Evolutionary conservation across 306 rosid genomes (phyloP), one percentile per base, ranked within the genome.

Genomic region (Trifolium fragiferum): DNA sequence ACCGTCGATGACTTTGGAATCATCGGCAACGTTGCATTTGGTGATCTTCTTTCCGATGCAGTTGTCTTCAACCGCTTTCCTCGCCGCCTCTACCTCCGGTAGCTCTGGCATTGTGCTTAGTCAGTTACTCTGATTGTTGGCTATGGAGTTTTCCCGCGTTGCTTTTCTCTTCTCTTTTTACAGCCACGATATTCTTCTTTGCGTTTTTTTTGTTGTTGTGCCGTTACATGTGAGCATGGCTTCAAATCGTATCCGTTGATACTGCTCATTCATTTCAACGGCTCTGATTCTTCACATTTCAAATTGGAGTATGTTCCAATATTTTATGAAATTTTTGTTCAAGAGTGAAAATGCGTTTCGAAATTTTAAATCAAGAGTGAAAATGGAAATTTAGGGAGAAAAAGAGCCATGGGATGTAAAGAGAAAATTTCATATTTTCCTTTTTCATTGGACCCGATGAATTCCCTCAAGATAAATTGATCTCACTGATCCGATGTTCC

Each of bases 51-150:
- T 93, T 1, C 98, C 97, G 2, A 86, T 37, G 55, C 97, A 93
- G 84, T 91, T 82, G 0, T 90, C 97, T 70, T 84, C 87, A 1
- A 94, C 77, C 59, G 98, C 96, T 69, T 89, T 83, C 81, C 98
- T 88, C 21, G 98, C 97, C 82, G 93, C 98, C 89, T 93, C 98
- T 51, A 93, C 98, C 82, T 94, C 98, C 66, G 98, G 98, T 33
- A 94, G 87, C 82, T 91, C 97, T 38, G 98, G 98, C 98, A 94
- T 94, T 65, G 73, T 49, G 10, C 76, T 73, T 33, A 0, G 10
- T 62, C 51, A 37, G 4, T 44, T 0, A 12, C 64, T 23, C 19
- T 10, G 49, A 53, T 19, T 53, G 27, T n/a, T 7, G 7, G 16
- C 51, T 60, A 3, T 60, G 66, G 20, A 33, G 67, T 35, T 62